Conservation (phyloP, 768 basidiomycete species). For the Lactarius indigo region DNA sequence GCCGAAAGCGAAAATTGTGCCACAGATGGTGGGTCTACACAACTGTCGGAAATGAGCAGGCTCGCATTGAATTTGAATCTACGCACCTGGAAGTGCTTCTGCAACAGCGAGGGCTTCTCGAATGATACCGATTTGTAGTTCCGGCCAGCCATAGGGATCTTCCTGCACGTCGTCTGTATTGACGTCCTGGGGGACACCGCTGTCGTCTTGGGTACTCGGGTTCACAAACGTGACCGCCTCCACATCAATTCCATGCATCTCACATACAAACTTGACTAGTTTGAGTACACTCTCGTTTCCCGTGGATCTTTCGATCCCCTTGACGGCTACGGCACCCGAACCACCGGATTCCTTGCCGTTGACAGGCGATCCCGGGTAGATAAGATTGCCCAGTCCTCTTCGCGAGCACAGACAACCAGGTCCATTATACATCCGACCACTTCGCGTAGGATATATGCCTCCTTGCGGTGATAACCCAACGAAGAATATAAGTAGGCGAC, state of each 20-base stretch:
- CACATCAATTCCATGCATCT: conserved; percentile 77
- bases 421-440: conserved; percentile 82
- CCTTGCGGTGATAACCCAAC: conserved; percentile 83
- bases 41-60: conserved; percentile 9
- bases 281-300: conserved; percentile 82
- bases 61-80: not conserved
- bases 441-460: conserved; percentile 82
- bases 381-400: conserved; percentile 52
- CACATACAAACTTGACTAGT: conserved; percentile 71
- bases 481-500: conserved; percentile 74
- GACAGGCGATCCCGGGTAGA: conserved; percentile 38
- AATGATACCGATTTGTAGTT: conserved; percentile 89
- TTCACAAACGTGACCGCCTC: conserved; percentile 58
- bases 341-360: conserved; percentile 38
- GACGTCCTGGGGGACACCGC: conserved; percentile 30
- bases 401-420: conserved; percentile 78
- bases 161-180: conserved; percentile 41
- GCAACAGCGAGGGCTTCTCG: conserved; percentile 90
- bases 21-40: conserved; percentile 75
- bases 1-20: conserved; percentile 89
- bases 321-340: conserved; percentile 61
- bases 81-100: conserved; percentile 83
- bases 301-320: conserved; percentile 67
- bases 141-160: conserved; percentile 86
- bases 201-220: conserved; percentile 10